Conservation (phyloP, 345 rosid species). For the Conringia planisiliqua region DNA sequence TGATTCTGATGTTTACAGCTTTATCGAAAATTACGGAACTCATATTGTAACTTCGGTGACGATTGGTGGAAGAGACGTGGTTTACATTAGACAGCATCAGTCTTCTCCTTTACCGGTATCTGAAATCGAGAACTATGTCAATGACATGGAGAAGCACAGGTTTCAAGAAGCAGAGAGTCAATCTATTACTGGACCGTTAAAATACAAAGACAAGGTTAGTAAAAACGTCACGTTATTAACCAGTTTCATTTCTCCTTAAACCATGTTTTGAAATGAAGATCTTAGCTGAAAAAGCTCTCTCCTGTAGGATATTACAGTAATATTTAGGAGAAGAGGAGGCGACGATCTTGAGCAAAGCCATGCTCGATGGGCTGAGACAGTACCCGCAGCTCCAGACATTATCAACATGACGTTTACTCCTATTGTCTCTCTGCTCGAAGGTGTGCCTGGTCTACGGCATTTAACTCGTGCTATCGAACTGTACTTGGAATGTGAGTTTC, state of each 20-base stretch:
- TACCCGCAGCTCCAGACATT: slow-evolving; percentile 77
- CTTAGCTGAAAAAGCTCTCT: slow-evolving; percentile 36
- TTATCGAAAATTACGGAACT: slow-evolving; percentile 82
- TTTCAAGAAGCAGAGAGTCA: slow-evolving; percentile 60
- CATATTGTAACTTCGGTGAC: slow-evolving; percentile 90
- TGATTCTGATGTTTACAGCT: slow-evolving; percentile 48
- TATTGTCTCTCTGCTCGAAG: slow-evolving; percentile 81
- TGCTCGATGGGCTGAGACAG: slow-evolving; percentile 81
- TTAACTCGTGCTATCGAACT: slow-evolving; percentile 82
- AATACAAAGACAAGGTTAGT: slow-evolving; percentile 93
- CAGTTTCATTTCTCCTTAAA: neutral
- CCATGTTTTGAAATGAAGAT: neutral
- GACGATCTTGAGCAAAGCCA: slow-evolving; percentile 98
- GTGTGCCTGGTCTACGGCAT: slow-evolving; percentile 82
- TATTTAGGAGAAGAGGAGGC: slow-evolving; percentile 97
- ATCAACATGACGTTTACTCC: slow-evolving; percentile 91
- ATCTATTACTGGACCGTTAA: slow-evolving; percentile 63
- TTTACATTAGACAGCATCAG: slow-evolving; percentile 90
- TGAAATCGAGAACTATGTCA: slow-evolving; percentile 77
- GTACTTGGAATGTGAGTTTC: slow-evolving; percentile 85
- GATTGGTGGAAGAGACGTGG: slow-evolving; percentile 95
- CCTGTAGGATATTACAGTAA: slow-evolving; percentile 96
- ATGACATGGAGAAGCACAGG: slow-evolving; percentile 68
- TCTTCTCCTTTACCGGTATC: slow-evolving; percentile 62
- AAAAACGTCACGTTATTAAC: slow-evolving; percentile 2